Evolutionary conservation across 768 basidiomycete species (phyloP).

Genomic region (Pleurotus platypus): DNA sequence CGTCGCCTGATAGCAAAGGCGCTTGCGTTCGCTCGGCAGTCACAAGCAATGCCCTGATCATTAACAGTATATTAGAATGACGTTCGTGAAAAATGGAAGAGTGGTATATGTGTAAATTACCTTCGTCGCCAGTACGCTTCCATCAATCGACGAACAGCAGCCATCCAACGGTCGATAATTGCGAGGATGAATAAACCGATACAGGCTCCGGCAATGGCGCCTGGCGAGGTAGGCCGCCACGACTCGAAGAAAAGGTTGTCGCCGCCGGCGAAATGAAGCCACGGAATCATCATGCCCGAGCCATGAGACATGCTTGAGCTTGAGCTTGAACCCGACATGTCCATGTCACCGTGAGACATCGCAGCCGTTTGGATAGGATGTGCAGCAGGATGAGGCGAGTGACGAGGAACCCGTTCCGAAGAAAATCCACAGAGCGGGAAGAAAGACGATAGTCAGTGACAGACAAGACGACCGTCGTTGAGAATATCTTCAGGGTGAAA

Average conservation of each 20-base stretch:
- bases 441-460: neutral
- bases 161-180: conserved; percentile 67
- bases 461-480: neutral
- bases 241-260: conserved; percentile 65
- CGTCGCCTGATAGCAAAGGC: neutral
- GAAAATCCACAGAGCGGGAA: conserved; percentile 2
- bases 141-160: conserved; percentile 49
- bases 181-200: conserved; percentile 67
- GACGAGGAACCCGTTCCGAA: conserved; percentile 3
- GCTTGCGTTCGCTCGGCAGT: neutral
- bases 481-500: neutral
- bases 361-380: too few species aligned
- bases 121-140: conserved; percentile 57
- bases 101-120: conserved; percentile 30
- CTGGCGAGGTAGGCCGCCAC: conserved; percentile 65
- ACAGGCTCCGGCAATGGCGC: conserved; percentile 73
- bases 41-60: conserved; percentile 1
- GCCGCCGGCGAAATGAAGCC: conserved; percentile 63
- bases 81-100: neutral
- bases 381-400: neutral
- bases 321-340: conserved; percentile 8
- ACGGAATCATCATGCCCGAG: conserved; percentile 55
- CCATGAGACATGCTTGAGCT: conserved; percentile 12
- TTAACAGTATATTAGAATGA: neutral
- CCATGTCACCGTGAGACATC: neutral